phyloP scores from a whole-genome alignment of 768 basidiomycete genomes.

The Tulasnella sp. region DNA sequence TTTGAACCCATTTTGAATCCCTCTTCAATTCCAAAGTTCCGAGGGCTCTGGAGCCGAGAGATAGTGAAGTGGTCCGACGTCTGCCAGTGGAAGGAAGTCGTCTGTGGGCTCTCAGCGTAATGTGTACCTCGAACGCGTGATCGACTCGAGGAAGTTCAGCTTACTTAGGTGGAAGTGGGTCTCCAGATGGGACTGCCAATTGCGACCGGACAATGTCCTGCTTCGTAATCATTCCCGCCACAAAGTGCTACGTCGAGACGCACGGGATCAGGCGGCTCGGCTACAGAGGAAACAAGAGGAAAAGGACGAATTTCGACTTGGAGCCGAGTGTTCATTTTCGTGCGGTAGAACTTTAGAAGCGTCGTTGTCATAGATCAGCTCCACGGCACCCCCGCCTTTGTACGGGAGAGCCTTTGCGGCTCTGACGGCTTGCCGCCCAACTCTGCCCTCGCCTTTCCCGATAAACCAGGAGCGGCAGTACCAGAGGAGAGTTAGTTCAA shows the following conservation, averaged over 20 bases:
- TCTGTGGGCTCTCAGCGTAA: constrained; percentile 95
- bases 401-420: constrained; percentile 92
- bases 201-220: constrained; percentile 96
- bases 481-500: background rate
- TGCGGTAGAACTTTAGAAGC: constrained; percentile 84
- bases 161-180: constrained; percentile 74
- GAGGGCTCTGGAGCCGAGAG: constrained; percentile 76
- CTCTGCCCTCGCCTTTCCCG: constrained; percentile 70
- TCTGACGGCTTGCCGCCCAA: constrained; percentile 82
- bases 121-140: constrained; percentile 91
- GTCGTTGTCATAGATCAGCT: constrained; percentile 95
- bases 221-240: constrained; percentile 93
- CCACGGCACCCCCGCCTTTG: constrained; percentile 89
- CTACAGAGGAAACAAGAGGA: background rate
- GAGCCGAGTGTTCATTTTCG: constrained; percentile 71
- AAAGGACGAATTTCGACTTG: constrained; percentile 59
- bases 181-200: constrained; percentile 85
- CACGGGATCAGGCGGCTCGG: background rate
- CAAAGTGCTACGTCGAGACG: constrained; percentile 54
- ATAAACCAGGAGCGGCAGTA: constrained; percentile 87
- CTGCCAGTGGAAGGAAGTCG: constrained; percentile 87
- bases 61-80: constrained; percentile 77
- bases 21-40: constrained; percentile 77
- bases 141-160: constrained; percentile 78
- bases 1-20: constrained; percentile 76